Evolutionary conservation across 306 rosid genomes (phyloP), one percentile per base, ranked within the genome.

Genomic region (Gastrolobium villosum): DNA sequence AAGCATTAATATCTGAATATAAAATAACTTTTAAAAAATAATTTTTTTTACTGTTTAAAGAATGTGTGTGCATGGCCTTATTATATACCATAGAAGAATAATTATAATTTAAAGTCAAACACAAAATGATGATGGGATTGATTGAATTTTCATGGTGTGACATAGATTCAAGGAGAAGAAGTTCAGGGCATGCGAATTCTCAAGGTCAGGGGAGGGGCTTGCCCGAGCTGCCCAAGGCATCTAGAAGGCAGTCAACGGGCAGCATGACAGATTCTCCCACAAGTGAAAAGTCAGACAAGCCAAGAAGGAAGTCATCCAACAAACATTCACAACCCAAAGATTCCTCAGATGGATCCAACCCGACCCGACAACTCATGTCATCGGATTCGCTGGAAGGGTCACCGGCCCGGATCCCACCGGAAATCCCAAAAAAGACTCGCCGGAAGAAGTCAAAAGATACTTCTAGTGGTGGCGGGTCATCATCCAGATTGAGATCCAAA

Each of bases 391-490:
- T 30, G 0, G 44, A 66, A 1, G 90, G 81, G 3, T 75, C 83
- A 1, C 79, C 86, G 7, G 11, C 80, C 0, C 15, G 48, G n/a
- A 70, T 45, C 81, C 36, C 28, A 5, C 81, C 90, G 0, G 97
- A 87, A 10, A 65, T 85, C 32, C 96, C 98, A 3, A 96, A 81
- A 75, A 96, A 73, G 78, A 7, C 74, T 56, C 87, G 93, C 5
- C 76, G 96, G 48, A 91, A 89, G 84, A 96, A 88, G 60, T 83
- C 93, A 0, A 95, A 93, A 43, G 98, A 90, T 1, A 36, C 39
- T 11, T 41, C 83, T 3, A 7, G 2, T 13, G 34, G 14, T 48
- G 37, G 75, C 0, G 67, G 52, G 67, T 56, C 89, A 4, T 63
- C 90, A 4, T 63, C 90, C 10, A 92, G 59, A 71, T 53, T 64